Percentiles rank a stretch among this genome's conserved stretches.
Evolutionary conservation across 148 eudicot genomes (phyloP).

Genomic region (Rhododendron griersonianum): DNA sequence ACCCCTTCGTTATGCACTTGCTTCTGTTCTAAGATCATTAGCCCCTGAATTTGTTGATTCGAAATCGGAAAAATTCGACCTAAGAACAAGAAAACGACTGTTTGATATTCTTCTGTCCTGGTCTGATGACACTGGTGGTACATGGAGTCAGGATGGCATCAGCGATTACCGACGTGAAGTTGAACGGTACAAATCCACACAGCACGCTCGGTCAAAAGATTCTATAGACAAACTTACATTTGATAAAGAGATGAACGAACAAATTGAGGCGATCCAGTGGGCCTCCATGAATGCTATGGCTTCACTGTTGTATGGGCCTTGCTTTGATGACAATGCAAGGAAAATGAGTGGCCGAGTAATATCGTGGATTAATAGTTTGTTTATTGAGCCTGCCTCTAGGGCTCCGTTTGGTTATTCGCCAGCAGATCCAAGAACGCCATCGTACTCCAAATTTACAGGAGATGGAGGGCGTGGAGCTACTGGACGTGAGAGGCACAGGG

Average conservation of each 20-base stretch:
- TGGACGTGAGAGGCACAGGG: slow-evolving; percentile 90
- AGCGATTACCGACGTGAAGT: slow-evolving; percentile 95
- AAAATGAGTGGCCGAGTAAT: slow-evolving; percentile 97
- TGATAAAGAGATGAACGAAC: slow-evolving; percentile 90
- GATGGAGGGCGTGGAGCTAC: slow-evolving; percentile 81
- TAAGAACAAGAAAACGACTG: slow-evolving; percentile 77
- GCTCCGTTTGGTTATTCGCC: slow-evolving; percentile 96
- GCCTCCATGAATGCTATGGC: slow-evolving; percentile 99
- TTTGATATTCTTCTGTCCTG: slow-evolving; percentile 95
- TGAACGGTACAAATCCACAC: slow-evolving; percentile 90
- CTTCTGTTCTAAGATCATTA: slow-evolving; percentile 85
- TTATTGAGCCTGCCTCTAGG: slow-evolving; percentile 97
- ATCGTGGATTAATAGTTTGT: slow-evolving; percentile 93
- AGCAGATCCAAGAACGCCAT: slow-evolving; percentile 99
- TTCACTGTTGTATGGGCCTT: slow-evolving; percentile 91
- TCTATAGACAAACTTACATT: slow-evolving; percentile 90
- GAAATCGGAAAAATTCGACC: slow-evolving; percentile 92
- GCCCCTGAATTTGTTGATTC: slow-evolving; percentile 98
- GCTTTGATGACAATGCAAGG: slow-evolving; percentile 98
- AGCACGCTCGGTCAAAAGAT: slow-evolving; percentile 91
- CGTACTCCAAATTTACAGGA: slow-evolving; percentile 73
- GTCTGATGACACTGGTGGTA: slow-evolving; percentile 78
- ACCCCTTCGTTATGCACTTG: slow-evolving; percentile 89
- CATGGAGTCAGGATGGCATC: slow-evolving; percentile 88
- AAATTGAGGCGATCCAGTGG: slow-evolving; percentile 98